A percentile compares a stretch with the other conserved stretches of the same genome.
phyloP scores from a whole-genome alignment of 2,329 filamentous ascomycete species.

The Aspergillus neoniger region DNA sequence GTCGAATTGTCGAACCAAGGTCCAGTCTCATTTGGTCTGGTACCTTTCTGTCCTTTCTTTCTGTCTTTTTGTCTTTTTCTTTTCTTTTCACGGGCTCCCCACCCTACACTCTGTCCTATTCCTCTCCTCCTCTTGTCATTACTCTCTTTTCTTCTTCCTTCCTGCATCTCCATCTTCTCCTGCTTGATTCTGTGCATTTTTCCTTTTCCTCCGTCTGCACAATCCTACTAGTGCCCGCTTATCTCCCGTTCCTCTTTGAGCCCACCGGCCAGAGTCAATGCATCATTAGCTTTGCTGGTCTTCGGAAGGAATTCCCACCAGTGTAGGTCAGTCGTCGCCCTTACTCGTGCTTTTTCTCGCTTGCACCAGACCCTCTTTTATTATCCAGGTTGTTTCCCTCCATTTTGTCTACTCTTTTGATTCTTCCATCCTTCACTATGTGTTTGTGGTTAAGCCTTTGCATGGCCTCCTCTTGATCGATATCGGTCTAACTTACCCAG shows the following conservation, averaged over 20 bases:
- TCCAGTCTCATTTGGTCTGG: neutral
- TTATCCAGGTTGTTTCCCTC: neutral
- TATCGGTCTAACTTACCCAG: neutral
- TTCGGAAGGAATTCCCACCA: conserved; percentile 6
- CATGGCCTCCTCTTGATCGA: neutral
- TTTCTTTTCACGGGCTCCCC: conserved; percentile 6
- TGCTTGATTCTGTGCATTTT: neutral
- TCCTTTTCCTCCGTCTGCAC: neutral
- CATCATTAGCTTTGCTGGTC: conserved; percentile 2
- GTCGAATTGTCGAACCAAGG: neutral
- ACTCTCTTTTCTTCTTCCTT: neutral
- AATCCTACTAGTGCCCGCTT: neutral
- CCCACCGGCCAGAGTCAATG: neutral
- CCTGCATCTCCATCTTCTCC: neutral
- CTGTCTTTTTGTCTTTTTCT: conserved; percentile 12
- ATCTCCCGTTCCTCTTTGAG: neutral
- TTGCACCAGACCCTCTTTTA: conserved; percentile 5
- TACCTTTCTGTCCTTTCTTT: conserved; percentile 11
- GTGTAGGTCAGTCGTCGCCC: neutral
- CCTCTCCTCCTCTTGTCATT: neutral
- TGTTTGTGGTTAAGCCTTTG: too few relatives aligned
- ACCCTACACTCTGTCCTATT: conserved; percentile 2
- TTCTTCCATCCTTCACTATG: neutral
- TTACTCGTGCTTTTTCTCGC: neutral
- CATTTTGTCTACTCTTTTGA: neutral